phyloP scores from a whole-genome alignment of 495 filamentous ascomycete species.

The Aspergillus nanangensis region DNA sequence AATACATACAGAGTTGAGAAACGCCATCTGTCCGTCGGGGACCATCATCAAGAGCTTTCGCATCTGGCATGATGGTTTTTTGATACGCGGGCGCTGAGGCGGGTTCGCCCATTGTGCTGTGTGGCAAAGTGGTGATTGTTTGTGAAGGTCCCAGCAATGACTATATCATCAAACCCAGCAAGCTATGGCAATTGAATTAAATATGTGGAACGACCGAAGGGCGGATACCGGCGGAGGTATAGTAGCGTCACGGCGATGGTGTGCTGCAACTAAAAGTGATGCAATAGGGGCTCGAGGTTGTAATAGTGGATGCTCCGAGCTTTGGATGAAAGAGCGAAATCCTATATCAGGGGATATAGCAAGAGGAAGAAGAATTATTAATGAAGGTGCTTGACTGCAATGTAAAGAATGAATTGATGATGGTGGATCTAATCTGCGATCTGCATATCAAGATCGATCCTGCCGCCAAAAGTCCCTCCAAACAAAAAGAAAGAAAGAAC shows the following conservation, averaged over 20 bases:
- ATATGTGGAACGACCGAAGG: not conserved
- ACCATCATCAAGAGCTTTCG: slow-evolving; percentile 23
- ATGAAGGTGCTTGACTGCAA: too few relatives aligned
- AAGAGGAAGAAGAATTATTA: slow-evolving; percentile 1
- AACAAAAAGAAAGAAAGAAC: too few relatives aligned
- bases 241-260: slow-evolving; percentile 19
- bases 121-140: not conserved
- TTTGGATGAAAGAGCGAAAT: not conserved
- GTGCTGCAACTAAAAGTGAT: slow-evolving; percentile 35
- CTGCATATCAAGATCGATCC: too few relatives aligned
- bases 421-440: too few relatives aligned
- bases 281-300: slow-evolving; percentile 29
- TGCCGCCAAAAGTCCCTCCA: too few relatives aligned
- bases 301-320: not conserved
- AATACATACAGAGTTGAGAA: slow-evolving; percentile 30
- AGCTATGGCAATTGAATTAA: slow-evolving; percentile 1
- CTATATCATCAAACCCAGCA: not conserved
- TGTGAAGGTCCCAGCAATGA: not conserved
- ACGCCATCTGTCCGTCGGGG: slow-evolving; percentile 30
- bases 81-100: slow-evolving; percentile 5
- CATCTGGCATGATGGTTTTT: slow-evolving; percentile 16
- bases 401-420: too few relatives aligned
- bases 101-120: slow-evolving; percentile 8
- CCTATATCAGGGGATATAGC: not conserved
- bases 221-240: slow-evolving; percentile 17